A percentile compares a stretch with the other conserved stretches of the same genome.
phyloP scores from a whole-genome alignment of 208 protist genomes.

The Crithidia mellificae region DNA sequence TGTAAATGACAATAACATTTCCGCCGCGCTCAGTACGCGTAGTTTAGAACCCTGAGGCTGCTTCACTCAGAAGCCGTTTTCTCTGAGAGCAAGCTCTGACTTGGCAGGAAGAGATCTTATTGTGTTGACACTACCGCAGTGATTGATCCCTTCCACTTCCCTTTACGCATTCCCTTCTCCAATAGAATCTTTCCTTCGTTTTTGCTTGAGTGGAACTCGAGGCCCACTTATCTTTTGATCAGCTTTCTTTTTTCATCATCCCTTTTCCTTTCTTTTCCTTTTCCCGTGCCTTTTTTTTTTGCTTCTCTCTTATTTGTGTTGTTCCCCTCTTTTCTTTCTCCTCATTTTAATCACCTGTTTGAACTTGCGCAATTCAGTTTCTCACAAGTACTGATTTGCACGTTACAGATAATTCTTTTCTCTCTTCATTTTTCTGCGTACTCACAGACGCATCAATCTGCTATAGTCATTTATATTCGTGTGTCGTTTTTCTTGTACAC shows the following conservation, averaged over 20 bases:
- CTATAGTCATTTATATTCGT: background rate
- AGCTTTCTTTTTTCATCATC: background rate
- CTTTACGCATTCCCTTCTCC: background rate
- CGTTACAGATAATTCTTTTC: too few relatives aligned
- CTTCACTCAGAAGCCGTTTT: too few relatives aligned
- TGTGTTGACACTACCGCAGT: too few relatives aligned
- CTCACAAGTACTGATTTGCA: too few relatives aligned
- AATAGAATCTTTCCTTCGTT: background rate
- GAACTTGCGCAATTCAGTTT: too few relatives aligned
- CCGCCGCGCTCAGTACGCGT: too few relatives aligned
- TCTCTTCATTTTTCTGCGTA: constrained; percentile 1
- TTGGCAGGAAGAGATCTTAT: too few relatives aligned
- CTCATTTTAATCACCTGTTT: too few relatives aligned
- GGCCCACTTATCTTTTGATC: background rate
- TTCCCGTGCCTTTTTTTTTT: background rate
- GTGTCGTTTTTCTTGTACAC: background rate
- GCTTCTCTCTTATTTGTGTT: background rate
- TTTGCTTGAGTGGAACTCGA: background rate
- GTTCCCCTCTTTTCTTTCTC: background rate
- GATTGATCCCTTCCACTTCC: too few relatives aligned
- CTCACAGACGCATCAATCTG: background rate
- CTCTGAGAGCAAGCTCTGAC: too few relatives aligned
- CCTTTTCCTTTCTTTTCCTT: background rate
- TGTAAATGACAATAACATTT: too few relatives aligned
- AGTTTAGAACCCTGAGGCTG: too few relatives aligned